Conservation (phyloP, 257 asterid species). For the Ballota nigra region DNA sequence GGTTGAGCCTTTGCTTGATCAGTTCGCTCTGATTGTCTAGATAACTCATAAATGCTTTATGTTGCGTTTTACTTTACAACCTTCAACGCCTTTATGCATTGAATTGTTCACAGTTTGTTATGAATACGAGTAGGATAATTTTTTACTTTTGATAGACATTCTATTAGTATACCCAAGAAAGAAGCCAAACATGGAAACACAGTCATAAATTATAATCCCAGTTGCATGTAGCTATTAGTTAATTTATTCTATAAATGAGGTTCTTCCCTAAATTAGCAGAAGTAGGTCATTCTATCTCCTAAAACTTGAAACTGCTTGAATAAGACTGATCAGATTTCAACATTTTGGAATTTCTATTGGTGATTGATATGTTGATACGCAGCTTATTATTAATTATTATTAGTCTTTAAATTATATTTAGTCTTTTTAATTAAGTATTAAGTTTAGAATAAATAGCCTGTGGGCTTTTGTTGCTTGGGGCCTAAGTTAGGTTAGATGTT, state of each 20-base stretch:
- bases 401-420: no score
- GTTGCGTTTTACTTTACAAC: neutral
- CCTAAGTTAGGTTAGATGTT: no score
- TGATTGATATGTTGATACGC: no score
- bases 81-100: neutral
- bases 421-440: no score
- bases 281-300: neutral
- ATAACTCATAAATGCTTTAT: neutral
- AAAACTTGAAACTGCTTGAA: neutral
- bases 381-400: no score
- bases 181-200: neutral
- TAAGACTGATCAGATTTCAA: neutral
- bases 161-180: neutral
- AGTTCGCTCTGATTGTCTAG: neutral
- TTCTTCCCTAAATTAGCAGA: conserved; percentile 4
- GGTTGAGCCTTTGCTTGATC: neutral
- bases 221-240: neutral
- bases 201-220: neutral
- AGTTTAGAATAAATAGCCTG: no score
- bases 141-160: neutral
- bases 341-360: no score
- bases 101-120: neutral
- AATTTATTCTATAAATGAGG: neutral
- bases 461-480: no score
- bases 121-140: neutral